Evolutionary conservation across 1,139 yeast genomes (phyloP).

Genomic region (Blastobotrys arbuscula): DNA sequence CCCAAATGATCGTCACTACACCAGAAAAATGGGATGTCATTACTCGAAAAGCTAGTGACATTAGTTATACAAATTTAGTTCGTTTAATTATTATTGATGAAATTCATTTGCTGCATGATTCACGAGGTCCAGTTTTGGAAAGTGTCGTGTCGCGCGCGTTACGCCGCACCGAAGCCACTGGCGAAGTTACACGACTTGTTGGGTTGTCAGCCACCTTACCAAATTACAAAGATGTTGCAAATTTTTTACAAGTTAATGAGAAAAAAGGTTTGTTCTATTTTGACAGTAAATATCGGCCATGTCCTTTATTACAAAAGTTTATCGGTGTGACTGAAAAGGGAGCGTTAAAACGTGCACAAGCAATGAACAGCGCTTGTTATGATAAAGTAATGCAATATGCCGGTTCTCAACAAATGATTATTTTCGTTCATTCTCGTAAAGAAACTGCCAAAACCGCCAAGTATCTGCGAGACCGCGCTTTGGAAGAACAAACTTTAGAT

Average conservation of each 20-base stretch:
- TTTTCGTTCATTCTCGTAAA: conserved; percentile 91
- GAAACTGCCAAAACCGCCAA: conserved; percentile 84
- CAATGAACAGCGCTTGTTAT: conserved; percentile 88
- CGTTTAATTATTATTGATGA: conserved; percentile 84
- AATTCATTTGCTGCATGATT: conserved; percentile 87
- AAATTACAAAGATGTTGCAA: conserved; percentile 82
- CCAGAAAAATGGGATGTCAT: conserved; percentile 98
- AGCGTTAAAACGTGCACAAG: conserved; percentile 69
- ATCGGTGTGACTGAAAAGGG: conserved; percentile 83
- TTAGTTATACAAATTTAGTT: conserved; percentile 57
- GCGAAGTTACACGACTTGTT: conserved; percentile 56
- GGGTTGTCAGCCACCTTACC: conserved; percentile 96
- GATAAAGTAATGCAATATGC: conserved; percentile 72
- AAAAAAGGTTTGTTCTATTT: conserved; percentile 63
- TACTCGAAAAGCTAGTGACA: conserved; percentile 70
- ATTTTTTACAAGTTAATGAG: conserved; percentile 64
- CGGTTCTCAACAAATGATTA: conserved; percentile 74
- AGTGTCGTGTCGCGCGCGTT: conserved; percentile 74
- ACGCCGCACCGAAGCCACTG: conserved; percentile 43
- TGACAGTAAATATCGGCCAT: conserved; percentile 80
- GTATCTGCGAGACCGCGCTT: conserved; percentile 58
- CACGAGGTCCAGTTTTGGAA: conserved; percentile 92
- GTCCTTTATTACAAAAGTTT: conserved; percentile 85
- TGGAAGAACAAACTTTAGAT: conserved; percentile 49
- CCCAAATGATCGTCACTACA: conserved; percentile 86